Base-by-base conservation (phyloP, 140 eudicot species). In the Stevia rebaudiana region DNA sequence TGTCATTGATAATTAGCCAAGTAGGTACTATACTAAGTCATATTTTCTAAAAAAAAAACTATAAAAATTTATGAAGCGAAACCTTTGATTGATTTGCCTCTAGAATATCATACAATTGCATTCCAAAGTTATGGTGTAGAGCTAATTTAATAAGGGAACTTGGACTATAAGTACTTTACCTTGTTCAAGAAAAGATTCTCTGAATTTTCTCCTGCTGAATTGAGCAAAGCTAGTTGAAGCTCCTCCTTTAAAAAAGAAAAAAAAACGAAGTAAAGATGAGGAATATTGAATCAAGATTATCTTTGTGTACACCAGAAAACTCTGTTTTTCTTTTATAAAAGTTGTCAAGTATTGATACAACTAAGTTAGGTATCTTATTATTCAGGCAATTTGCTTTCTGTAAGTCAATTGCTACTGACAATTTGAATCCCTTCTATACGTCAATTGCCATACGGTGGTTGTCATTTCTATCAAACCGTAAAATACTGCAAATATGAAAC, bases 151-250 rank as follows among this genome's bases (percentile, higher is more conserved):
- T 25, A 68, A 42, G 54, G 7, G 28, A 40, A 61, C 49, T 46
- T 22, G 47, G 36, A 47, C 41, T 40, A 12, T 53, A 44, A 61
- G 13, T 47, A 12, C 54, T 31, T 36, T 73, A 83, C 89, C 83
- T 79, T 83, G 73, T 83, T 76, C 71, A 79, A 71, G 58, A 83
- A 83, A 64, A 83, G 79, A 69, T 83, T 83, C 11, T 76, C 77
- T 33, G 79, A 76, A 65, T 83, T 83, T 8, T 76, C 77, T 33
- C 81, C 80, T 8, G 73, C 68, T 56, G 82, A 67, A 48, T 69
- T 77, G 56, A 79, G 72, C 73, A 83, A 70, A 35, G 89, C 89
- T 37, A 83, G 39, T 65, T 79, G 89, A 49, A 83, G 81, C 76
- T 79, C 89, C 47, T 83, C 89, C 89, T 83, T 39, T 16, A 47